Percentiles rank a stretch among this genome's conserved stretches.
Conservation (phyloP, 1,139 yeast genomes). For the Sugiyamaella neomexicana region DNA sequence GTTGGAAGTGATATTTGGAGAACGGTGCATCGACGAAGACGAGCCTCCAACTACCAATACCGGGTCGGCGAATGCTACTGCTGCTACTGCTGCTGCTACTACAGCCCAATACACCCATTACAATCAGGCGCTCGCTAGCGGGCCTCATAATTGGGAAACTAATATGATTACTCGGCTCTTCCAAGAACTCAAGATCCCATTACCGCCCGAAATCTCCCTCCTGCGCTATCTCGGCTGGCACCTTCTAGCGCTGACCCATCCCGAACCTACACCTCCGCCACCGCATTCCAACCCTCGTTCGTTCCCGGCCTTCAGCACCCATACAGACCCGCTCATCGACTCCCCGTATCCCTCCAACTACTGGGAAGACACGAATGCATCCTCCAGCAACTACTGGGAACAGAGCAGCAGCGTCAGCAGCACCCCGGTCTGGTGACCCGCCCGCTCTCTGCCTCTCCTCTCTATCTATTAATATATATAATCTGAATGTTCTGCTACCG, state of each 20-base stretch:
- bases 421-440: conserved; percentile 26
- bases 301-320: conserved; percentile 17
- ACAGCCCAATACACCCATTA: conserved; percentile 21
- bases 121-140: conserved; percentile 27
- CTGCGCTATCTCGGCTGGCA: conserved; percentile 24
- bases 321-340: conserved; percentile 16
- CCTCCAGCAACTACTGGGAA: conserved; percentile 25
- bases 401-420: conserved; percentile 24
- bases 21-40: conserved; percentile 26
- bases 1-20: conserved; percentile 37
- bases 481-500: not conserved
- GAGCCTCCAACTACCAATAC: conserved; percentile 11
- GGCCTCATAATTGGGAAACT: conserved; percentile 36
- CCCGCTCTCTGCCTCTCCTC: not conserved
- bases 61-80: not conserved
- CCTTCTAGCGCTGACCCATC: conserved; percentile 21
- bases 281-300: conserved; percentile 13
- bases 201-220: conserved; percentile 25
- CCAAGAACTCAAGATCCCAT: conserved; percentile 24
- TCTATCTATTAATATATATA: not conserved
- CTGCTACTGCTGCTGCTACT: not conserved
- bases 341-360: conserved; percentile 18
- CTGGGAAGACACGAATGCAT: conserved; percentile 25
- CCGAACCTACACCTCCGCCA: conserved; percentile 4
- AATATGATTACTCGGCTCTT: conserved; percentile 26